Base-by-base conservation (phyloP, 345 rosid genomes). In the Bruguiera parviflora region DNA sequence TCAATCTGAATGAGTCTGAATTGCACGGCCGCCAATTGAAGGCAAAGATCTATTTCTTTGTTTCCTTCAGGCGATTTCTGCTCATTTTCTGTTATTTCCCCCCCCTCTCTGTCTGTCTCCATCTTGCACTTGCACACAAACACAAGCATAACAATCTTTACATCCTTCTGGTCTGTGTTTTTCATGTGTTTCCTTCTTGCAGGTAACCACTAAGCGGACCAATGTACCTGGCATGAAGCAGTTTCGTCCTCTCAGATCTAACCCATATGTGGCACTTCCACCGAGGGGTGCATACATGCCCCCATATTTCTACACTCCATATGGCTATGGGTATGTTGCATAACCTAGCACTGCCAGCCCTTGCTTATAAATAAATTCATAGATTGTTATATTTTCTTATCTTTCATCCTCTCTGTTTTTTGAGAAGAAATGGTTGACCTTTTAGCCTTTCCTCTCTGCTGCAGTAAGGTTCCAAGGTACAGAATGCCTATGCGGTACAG, bases 161-260 rank as follows among this genome's bases (percentile, higher is more conserved):
- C n/a, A 37, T 20, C 49, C 65, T 1, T 51, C 43, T 55, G 21
- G 27, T 25, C 2, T 5, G 8, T 60, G 24, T 15, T 27, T 35
- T 28, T 29, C 49, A 62, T 39, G 3, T 24, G 6, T 58, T 29
- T 37, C 49, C 31, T 58, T 32, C 25, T 56, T 71, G 21, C 69
- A 85, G 96, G 85, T 89, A 25, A 85, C 88, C 20, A 83, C 79
- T 3, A 89, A 89, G 82, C 74, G 88, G 69, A 85, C 90, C 65
- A 89, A 85, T 68, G 29, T 87, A 28, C 96, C 96, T 55, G 96
- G 96, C 53, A 85, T 89, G 96, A 89, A 87, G 82, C 96, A 81
- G 64, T 79, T 76, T 56, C 90, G 82, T 5, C 84, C 86, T 43
- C 85, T 85, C 65, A 81, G 84, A 51, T 7, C 83, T 63, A 87